Evolutionary conservation across 2,329 filamentous ascomycete genomes (phyloP), one percentile per base, ranked within the genome.

Genomic region (Colletotrichum paranaense): DNA sequence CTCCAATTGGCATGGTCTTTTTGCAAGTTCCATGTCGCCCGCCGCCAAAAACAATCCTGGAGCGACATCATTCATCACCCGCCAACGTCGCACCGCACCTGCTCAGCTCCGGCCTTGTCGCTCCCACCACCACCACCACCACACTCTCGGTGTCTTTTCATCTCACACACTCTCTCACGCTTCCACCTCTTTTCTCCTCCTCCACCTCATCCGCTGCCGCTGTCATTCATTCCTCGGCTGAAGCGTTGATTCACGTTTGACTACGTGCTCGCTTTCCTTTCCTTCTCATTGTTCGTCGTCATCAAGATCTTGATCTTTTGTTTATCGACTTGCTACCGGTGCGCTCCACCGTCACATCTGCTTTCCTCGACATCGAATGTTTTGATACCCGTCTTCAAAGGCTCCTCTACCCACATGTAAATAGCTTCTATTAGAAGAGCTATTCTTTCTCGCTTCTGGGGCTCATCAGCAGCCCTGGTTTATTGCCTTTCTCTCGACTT

Each of bases 191-290:
- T 49, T 22, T 60, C 32, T 56, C 28, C 57, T 68, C 30, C 49
- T 68, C 65, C 19, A n/a, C 14, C 57, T 22, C 38, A 24, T 24
- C 57, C 67, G 60, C 62, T 46, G 60, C 70, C 70, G 55, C 26
- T 66, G 30, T 28, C 70, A 73, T 62, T 73, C 70, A 73, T 73
- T 73, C 70, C 70, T 60, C 70, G 67, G 35, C 67, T 56, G 19
- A 55, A 60, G 62, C 70, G 55, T 60, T 60, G 67, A 70, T 49
- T 70, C 67, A 49, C 42, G 60, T 32, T 35, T 49, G 55, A 14
- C 67, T 62, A 14, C 59, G 26, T 62, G 22, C 49, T 46, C 46
- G 42, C 19, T 69, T 58, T 53, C 67, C 57, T 68, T 71, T 52
- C 30, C 32, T 70, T 62, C 60, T 26, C 67, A 26, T 64, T 67